Base-by-base conservation (phyloP, 2,329 filamentous ascomycete genomes). In the Aurifilum marmelostoma region DNA sequence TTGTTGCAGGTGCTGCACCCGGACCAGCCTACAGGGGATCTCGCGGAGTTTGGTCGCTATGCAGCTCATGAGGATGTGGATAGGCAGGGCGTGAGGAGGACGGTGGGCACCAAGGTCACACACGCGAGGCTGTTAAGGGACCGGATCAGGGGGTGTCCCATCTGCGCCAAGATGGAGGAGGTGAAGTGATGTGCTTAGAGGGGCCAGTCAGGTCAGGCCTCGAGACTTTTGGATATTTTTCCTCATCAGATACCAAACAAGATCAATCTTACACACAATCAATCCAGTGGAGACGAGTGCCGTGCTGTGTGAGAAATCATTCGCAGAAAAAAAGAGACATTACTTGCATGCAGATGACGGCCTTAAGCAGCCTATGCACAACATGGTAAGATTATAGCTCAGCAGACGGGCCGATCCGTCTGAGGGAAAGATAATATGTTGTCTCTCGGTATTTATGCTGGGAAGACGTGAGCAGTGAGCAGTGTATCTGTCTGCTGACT, bases 51-150 rank as follows among this genome's bases (percentile, higher is more conserved):
- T 37, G 61, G 61, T 9, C 56, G 56, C 2, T 52, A 61, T 34
- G 56, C 47, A 21, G 81, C 80, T 1, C 75, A 78, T 3, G 81
- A 80, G 54, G 80, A 83, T 47, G 81, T 79, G 21, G 77, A 80
- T 14, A 77, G 81, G 21, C 79, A 78, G 67, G 41, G 65, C 12
- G 78, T 79, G 34, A 85, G 86, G 9, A 84, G 90, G 68, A 92
- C 91, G 66, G 89, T 98, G 8, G 92, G 93, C 0, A 88, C 91
- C 39, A 97, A 97, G 80, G 93, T 97, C 37, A 96, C 92, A 72
- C 92, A 93, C 76, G 94, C 94, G 52, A 87, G 93, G 72, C 78
- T 97, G 67, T 80, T 97, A 70, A 86, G 89, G 73, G 91, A 94
- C 74, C 88, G 88, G 71, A 84, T 95, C 47, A 81, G 84, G 11